Percentiles rank a stretch among this genome's conserved stretches.
Conservation (phyloP, 495 filamentous ascomycete species). For the Articulospora tetracladia region DNA sequence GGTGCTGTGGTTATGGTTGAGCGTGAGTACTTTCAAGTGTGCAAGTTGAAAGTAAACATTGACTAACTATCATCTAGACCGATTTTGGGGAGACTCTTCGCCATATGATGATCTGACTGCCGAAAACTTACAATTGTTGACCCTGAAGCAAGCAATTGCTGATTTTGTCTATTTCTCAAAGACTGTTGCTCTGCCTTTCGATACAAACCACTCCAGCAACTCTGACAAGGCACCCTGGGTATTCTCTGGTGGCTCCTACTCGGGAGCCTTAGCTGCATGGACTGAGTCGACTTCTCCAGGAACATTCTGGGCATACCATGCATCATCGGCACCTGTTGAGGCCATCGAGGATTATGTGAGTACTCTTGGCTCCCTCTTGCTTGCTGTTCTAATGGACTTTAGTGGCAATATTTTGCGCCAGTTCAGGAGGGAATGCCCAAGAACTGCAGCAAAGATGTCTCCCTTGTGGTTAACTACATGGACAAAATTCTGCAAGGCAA, state of each 20-base stretch:
- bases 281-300: slow-evolving; percentile 53
- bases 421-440: slow-evolving; percentile 56
- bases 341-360: slow-evolving; percentile 51
- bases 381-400: slow-evolving; percentile 4
- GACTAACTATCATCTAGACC: slow-evolving; percentile 31
- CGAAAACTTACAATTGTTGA: slow-evolving; percentile 57
- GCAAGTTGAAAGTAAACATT: not conserved
- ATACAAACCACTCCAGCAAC: slow-evolving; percentile 45
- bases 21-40: slow-evolving; percentile 34
- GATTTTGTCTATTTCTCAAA: slow-evolving; percentile 62
- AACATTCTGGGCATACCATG: slow-evolving; percentile 66
- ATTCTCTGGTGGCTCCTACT: slow-evolving; percentile 60
- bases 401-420: slow-evolving; percentile 64
- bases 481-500: slow-evolving; percentile 44
- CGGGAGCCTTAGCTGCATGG: slow-evolving; percentile 62
- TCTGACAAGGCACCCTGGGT: slow-evolving; percentile 60
- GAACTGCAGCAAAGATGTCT: slow-evolving; percentile 61
- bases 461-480: slow-evolving; percentile 51
- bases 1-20: slow-evolving; percentile 56
- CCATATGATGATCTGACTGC: slow-evolving; percentile 51
- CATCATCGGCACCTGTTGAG: slow-evolving; percentile 60
- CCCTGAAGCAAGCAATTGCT: slow-evolving; percentile 56
- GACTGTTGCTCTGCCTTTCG: slow-evolving; percentile 54
- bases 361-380: not conserved
- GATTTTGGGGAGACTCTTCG: slow-evolving; percentile 60